phyloP scores from a whole-genome alignment of 1,139 yeast species.

The Suhomyces chickasaworum region DNA sequence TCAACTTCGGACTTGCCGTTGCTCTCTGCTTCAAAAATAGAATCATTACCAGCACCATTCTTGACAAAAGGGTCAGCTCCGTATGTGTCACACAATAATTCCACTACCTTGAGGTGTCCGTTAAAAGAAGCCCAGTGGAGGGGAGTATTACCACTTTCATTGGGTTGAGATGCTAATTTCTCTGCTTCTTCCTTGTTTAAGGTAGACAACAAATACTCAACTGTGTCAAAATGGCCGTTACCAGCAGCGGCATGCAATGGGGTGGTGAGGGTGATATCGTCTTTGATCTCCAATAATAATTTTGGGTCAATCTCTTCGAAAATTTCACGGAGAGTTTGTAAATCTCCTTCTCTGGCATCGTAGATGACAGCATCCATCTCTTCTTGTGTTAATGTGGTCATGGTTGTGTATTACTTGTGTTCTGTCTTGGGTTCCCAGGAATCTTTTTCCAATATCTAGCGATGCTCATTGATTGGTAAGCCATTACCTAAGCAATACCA shows the following conservation, averaged over 20 bases:
- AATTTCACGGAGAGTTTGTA: constrained; percentile 68
- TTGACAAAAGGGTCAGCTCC: constrained; percentile 79
- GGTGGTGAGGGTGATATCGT: constrained; percentile 66
- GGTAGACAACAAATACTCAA: constrained; percentile 58
- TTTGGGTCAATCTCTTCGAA: constrained; percentile 63
- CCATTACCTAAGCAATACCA: not conserved
- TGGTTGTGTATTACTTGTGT: not conserved
- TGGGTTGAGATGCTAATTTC: constrained; percentile 54
- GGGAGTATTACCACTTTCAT: constrained; percentile 88
- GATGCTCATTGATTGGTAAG: constrained; percentile 6
- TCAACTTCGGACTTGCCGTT: constrained; percentile 66
- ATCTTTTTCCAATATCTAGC: not conserved
- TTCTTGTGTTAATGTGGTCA: constrained; percentile 54
- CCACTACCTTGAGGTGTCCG: constrained; percentile 76
- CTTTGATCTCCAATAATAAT: constrained; percentile 54
- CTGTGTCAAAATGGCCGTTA: constrained; percentile 80
- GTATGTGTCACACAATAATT: constrained; percentile 69
- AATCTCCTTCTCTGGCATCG: constrained; percentile 86
- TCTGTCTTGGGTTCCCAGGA: too few species aligned
- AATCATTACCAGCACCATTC: constrained; percentile 77
- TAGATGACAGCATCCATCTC: constrained; percentile 79
- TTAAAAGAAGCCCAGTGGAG: constrained; percentile 94
- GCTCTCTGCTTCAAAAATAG: constrained; percentile 85
- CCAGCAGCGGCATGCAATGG: constrained; percentile 95
- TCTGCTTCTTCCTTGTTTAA: constrained; percentile 47